Percentiles rank a stretch among this genome's conserved stretches.
Conservation (phyloP, 805 yeast genomes). For the Naumovozyma castellii region DNA sequence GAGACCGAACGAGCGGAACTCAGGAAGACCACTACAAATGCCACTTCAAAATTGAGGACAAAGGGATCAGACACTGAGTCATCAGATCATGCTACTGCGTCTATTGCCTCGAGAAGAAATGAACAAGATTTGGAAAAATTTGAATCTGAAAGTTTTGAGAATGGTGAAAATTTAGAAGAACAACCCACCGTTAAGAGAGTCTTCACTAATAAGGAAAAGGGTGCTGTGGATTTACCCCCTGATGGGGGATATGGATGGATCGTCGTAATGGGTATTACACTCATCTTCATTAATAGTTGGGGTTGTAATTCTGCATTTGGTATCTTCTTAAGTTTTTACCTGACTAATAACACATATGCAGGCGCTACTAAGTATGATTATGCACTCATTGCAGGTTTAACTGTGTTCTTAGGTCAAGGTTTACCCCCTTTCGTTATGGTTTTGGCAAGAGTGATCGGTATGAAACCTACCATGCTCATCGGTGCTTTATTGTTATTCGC, state of each 20-base stretch:
- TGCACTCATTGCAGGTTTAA: slow-evolving; percentile 60
- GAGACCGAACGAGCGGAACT: no score
- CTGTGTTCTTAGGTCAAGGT: slow-evolving; percentile 46
- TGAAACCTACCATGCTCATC: slow-evolving; percentile 36
- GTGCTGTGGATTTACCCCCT: slow-evolving; percentile 35
- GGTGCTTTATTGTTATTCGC: slow-evolving; percentile 46
- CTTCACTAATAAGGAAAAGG: slow-evolving; percentile 30
- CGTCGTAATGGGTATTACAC: slow-evolving; percentile 39
- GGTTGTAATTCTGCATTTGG: slow-evolving; percentile 63
- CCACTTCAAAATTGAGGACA: neutral
- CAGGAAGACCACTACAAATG: neutral
- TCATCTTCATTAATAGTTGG: slow-evolving; percentile 57
- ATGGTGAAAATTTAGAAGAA: neutral
- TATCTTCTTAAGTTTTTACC: slow-evolving; percentile 48
- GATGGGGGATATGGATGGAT: slow-evolving; percentile 72
- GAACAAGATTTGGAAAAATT: slow-evolving; percentile 1
- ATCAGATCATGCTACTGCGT: neutral
- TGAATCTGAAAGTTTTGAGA: slow-evolving; percentile 3
- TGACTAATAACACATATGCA: slow-evolving; percentile 40
- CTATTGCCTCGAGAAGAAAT: neutral
- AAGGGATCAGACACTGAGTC: neutral
- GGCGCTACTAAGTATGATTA: slow-evolving; percentile 52
- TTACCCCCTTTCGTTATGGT: slow-evolving; percentile 49
- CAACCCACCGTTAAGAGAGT: slow-evolving; percentile 23
- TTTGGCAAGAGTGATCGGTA: slow-evolving; percentile 41